Conservation (phyloP, 805 yeast species). For the Yamadazyma endophytica region DNA sequence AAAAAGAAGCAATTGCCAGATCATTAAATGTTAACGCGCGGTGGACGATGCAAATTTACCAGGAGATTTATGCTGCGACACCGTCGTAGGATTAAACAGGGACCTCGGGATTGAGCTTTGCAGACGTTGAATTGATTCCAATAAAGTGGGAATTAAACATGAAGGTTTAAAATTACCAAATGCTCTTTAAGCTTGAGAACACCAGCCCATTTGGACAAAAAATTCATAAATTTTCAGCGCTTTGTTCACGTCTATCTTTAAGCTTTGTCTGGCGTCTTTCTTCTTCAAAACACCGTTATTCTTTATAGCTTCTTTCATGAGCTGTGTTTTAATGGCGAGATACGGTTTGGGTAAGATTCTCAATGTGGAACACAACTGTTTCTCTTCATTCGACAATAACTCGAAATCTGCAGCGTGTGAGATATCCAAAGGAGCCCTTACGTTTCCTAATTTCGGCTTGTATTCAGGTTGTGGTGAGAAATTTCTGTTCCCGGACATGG, state of each 20-base stretch:
- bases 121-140: too few species aligned
- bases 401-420: conserved; percentile 79
- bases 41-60: too few species aligned
- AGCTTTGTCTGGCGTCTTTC: conserved; percentile 77
- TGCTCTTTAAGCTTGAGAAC: conserved; percentile 43
- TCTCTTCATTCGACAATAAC: conserved; percentile 82
- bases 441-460: conserved; percentile 38
- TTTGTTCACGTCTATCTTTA: conserved; percentile 82
- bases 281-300: conserved; percentile 82
- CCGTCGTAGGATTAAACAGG: too few species aligned
- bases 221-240: conserved; percentile 89
- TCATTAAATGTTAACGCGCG: too few species aligned
- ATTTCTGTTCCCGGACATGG: conserved; percentile 14
- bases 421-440: conserved; percentile 60
- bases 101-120: too few species aligned
- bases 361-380: conserved; percentile 74
- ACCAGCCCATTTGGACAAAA: conserved; percentile 91
- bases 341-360: conserved; percentile 92
- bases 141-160: not conserved
- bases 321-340: conserved; percentile 82
- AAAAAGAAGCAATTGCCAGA: too few species aligned
- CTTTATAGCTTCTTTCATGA: conserved; percentile 82
- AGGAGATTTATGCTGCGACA: too few species aligned
- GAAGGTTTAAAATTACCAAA: conserved; percentile 1
- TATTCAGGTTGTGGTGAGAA: conserved; percentile 39